Evolutionary conservation across 2,329 filamentous ascomycete genomes (phyloP).

Genomic region (Coniochaeta sp.): DNA sequence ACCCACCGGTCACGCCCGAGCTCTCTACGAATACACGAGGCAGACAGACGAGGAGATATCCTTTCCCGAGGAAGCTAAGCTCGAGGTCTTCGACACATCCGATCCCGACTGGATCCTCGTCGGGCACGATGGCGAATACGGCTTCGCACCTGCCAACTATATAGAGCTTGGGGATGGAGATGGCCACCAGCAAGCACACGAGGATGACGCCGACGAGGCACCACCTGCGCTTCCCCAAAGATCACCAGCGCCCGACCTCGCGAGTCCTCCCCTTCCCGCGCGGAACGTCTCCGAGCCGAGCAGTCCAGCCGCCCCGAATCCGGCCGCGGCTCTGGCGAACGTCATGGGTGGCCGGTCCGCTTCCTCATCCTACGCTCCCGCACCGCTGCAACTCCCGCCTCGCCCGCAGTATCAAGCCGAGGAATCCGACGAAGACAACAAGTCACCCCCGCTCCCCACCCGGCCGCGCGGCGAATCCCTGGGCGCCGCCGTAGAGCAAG

Average conservation of each 20-base stretch:
- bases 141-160: conserved; percentile 94
- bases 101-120: conserved; percentile 97
- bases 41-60: conserved; percentile 98
- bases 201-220: conserved; percentile 23
- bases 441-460: conserved; percentile 53
- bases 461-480: conserved; percentile 51
- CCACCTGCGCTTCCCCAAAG: conserved; percentile 38
- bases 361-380: conserved; percentile 37
- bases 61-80: conserved; percentile 78
- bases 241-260: conserved; percentile 24
- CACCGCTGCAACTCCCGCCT: conserved; percentile 40
- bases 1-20: conserved; percentile 63
- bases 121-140: conserved; percentile 75
- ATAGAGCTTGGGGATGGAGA: conserved; percentile 61
- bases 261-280: conserved; percentile 30
- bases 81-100: conserved; percentile 81
- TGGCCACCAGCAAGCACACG: conserved; percentile 32
- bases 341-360: conserved; percentile 43
- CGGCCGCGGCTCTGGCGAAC: conserved; percentile 47
- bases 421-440: conserved; percentile 58
- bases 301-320: conserved; percentile 30
- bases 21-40: conserved; percentile 96
- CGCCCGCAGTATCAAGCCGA: conserved; percentile 56
- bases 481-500: conserved; percentile 18
- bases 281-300: conserved; percentile 22